Percentiles rank a stretch among this genome's conserved stretches.
phyloP scores from a whole-genome alignment of 148 eudicot species.

The Limonium bicolor region DNA sequence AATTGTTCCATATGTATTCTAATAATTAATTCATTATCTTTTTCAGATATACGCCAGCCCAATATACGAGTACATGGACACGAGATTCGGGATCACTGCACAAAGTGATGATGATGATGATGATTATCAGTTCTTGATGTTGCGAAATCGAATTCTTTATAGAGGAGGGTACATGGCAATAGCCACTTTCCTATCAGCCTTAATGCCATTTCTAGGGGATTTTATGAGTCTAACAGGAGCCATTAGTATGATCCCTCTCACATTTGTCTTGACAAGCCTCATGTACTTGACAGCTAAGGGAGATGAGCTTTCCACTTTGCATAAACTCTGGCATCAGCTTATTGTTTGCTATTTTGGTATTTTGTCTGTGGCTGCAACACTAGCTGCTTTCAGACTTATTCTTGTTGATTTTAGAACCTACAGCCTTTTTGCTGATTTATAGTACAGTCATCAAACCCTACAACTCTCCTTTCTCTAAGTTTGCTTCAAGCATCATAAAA shows the following conservation, averaged over 20 bases:
- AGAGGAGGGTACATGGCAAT: conserved; percentile 39
- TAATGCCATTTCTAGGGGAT: conserved; percentile 45
- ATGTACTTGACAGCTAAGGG: conserved; percentile 38
- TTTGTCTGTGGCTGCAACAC: conserved; percentile 27
- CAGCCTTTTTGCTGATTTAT: conserved; percentile 34
- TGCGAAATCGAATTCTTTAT: conserved; percentile 21
- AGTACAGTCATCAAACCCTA: too few relatives aligned
- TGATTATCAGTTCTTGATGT: conserved; percentile 26
- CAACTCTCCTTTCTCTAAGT: too few relatives aligned
- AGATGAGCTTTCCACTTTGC: conserved; percentile 14
- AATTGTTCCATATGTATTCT: too few relatives aligned
- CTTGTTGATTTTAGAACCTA: conserved; percentile 29
- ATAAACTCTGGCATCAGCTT: conserved; percentile 45
- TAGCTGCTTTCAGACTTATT: conserved; percentile 42
- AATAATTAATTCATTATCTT: background rate
- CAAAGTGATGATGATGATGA: conserved; percentile 26
- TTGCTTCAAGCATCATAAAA: too few relatives aligned
- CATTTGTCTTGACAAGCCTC: conserved; percentile 52
- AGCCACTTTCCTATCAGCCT: conserved; percentile 28
- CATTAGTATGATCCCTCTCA: conserved; percentile 46
- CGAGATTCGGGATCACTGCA: conserved; percentile 28
- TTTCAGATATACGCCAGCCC: conserved; percentile 49
- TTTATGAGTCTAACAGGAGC: conserved; percentile 64
- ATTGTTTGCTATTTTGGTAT: conserved; percentile 30
- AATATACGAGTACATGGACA: conserved; percentile 50